A percentile compares a stretch with the other conserved stretches of the same genome.
phyloP scores from a whole-genome alignment of 768 basidiomycete species.

The Pleurotus tuber-regium region DNA sequence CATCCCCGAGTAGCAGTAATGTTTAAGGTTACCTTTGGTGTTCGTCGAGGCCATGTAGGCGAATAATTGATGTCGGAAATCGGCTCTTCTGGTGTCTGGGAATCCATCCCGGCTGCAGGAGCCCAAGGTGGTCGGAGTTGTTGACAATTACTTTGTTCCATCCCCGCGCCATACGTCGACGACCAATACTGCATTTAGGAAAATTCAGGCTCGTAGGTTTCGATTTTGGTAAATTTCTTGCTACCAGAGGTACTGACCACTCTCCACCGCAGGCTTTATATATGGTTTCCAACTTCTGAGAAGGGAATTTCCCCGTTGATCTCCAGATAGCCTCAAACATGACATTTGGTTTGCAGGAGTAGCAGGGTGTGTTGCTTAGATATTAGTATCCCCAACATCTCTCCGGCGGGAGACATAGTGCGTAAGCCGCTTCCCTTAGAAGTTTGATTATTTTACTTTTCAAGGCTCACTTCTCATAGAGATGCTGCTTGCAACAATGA shows the following conservation, averaged over 20 bases:
- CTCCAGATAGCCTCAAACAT: conserved; percentile 7
- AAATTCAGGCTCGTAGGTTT: neutral
- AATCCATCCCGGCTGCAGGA: conserved; percentile 30
- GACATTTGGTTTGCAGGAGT: conserved; percentile 10
- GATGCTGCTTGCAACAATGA: conserved; percentile 10
- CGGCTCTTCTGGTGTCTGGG: conserved; percentile 36
- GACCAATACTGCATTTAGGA: conserved; percentile 1
- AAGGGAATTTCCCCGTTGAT: conserved; percentile 12
- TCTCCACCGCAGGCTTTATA: conserved; percentile 4
- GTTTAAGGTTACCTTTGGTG: conserved; percentile 45
- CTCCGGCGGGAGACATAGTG: conserved; percentile 7
- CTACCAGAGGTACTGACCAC: neutral
- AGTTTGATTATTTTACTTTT: conserved; percentile 7
- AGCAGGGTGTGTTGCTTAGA: conserved; percentile 6
- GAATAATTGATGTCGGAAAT: conserved; percentile 49
- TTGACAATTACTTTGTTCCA: neutral
- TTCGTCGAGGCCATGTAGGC: conserved; percentile 48
- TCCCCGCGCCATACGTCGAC: conserved; percentile 2
- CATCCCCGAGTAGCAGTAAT: conserved; percentile 9
- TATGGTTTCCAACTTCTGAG: conserved; percentile 9
- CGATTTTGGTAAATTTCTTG: neutral
- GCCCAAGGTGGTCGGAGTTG: conserved; percentile 12
- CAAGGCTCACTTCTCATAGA: conserved; percentile 8
- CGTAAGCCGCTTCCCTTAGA: conserved; percentile 4
- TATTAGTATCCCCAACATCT: conserved; percentile 11